These are phyloP conservation scores for Naganishia antarctica DNA, from an alignment of 768 basidiomycete genomes.

Conservation along the genomic window DNA sequence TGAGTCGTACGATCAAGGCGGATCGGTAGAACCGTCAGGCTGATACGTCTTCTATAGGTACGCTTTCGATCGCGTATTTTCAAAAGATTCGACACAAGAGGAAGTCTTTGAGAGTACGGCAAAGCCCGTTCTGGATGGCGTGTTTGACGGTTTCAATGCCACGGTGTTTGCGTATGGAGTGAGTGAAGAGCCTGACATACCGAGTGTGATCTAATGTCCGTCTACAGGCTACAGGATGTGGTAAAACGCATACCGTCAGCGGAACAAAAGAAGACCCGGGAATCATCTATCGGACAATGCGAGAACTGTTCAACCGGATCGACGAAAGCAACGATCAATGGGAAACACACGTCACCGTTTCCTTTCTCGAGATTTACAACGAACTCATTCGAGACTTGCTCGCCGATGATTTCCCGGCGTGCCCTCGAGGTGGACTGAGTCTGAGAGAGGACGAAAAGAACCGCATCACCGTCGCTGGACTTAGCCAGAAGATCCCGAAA, in stretches of 20 bases:
- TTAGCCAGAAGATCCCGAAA: conserved; percentile 72
- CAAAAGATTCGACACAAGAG: conserved; percentile 70
- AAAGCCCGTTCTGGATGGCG: conserved; percentile 67
- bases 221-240: conserved; percentile 99
- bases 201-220: too few relatives aligned
- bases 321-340: conserved; percentile 79
- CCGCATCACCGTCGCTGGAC: conserved; percentile 74
- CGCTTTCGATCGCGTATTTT: conserved; percentile 92
- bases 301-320: conserved; percentile 89
- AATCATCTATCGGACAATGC: conserved; percentile 93
- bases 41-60: conserved; percentile 52
- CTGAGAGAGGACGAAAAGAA: conserved; percentile 86
- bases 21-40: background rate
- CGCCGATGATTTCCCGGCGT: conserved; percentile 57
- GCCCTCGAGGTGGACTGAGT: conserved; percentile 79
- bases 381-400: conserved; percentile 97
- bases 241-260: conserved; percentile 98
- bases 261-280: conserved; percentile 83
- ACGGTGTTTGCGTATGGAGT: conserved; percentile 99
- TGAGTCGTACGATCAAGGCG: conserved; percentile 29
- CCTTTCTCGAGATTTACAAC: conserved; percentile 98
- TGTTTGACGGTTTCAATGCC: conserved; percentile 91
- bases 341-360: conserved; percentile 81
- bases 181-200: too few relatives aligned
- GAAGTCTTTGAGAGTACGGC: conserved; percentile 84